Percentiles rank a stretch among this genome's conserved stretches.
These are phyloP conservation scores for Pleurotus citrinopileatus DNA, from an alignment of 768 basidiomycete genomes.

Conservation along the genomic window DNA sequence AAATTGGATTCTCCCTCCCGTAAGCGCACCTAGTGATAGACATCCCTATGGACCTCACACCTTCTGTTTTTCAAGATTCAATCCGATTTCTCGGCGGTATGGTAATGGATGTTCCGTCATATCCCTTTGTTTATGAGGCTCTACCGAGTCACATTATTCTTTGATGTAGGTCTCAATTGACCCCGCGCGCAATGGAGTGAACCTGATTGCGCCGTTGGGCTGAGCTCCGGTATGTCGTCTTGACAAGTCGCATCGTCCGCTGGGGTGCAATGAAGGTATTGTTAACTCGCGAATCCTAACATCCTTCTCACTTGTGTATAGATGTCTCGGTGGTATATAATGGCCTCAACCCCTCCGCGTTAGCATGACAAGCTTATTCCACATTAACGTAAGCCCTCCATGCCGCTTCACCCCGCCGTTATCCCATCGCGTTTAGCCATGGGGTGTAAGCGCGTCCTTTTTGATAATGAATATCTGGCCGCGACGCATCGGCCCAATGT, in stretches of 20 bases:
- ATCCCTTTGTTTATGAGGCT: conserved; percentile 32
- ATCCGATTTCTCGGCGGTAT: conserved; percentile 23
- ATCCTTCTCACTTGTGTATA: conserved; percentile 14
- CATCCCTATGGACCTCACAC: background rate
- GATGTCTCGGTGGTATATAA: conserved; percentile 31
- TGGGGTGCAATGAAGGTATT: background rate
- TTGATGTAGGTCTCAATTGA: conserved; percentile 13
- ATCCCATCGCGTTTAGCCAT: conserved; percentile 28
- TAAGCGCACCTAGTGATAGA: conserved; percentile 20
- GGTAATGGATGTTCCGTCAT: conserved; percentile 39
- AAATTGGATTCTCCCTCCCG: conserved; percentile 46
- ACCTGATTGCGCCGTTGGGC: conserved; percentile 3
- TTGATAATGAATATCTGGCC: conserved; percentile 45
- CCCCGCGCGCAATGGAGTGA: no score
- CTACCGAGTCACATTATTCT: conserved; percentile 22
- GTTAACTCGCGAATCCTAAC: conserved; percentile 5
- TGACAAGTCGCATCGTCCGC: background rate
- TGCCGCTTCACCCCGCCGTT: background rate
- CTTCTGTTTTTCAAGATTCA: conserved; percentile 17
- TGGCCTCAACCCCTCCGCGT: conserved; percentile 37
- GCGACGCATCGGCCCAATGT: conserved; percentile 45
- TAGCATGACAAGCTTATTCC: conserved; percentile 48
- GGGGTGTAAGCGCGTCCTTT: conserved; percentile 54
- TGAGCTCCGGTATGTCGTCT: conserved; percentile 4
- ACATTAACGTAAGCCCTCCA: conserved; percentile 35